Conservation (phyloP, 2,329 filamentous ascomycete genomes). For the Ceratocystis lukuohia region DNA sequence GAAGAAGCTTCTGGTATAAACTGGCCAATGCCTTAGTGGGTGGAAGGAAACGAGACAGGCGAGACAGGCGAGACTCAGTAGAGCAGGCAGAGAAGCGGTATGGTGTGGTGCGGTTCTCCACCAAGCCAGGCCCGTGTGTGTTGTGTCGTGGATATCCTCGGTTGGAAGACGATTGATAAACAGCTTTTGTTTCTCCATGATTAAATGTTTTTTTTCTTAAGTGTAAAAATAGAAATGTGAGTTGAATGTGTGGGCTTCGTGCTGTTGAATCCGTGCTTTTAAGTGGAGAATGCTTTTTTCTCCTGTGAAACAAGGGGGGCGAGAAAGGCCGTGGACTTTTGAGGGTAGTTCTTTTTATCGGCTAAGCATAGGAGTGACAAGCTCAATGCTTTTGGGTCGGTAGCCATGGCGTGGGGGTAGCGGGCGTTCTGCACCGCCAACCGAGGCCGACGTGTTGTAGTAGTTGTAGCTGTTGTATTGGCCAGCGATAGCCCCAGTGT, state of each 20-base stretch:
- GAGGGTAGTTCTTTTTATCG: conserved; percentile 26
- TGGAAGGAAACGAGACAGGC: not conserved
- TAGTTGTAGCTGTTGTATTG: conserved; percentile 25
- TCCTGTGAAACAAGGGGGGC: not conserved
- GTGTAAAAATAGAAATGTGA: conserved; percentile 8
- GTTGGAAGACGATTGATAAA: not conserved
- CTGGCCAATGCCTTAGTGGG: not conserved
- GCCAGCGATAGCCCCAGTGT: conserved; percentile 30
- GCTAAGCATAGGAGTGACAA: conserved; percentile 46
- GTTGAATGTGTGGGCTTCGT: conserved; percentile 9
- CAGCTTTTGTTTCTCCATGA: not conserved
- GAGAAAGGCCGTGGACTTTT: not conserved
- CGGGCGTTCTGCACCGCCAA: conserved; percentile 38
- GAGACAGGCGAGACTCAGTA: not conserved
- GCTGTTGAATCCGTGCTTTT: conserved; percentile 17
- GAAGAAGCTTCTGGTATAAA: not conserved
- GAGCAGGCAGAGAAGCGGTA: not conserved
- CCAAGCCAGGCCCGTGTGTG: not conserved
- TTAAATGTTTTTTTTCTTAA: conserved; percentile 1
- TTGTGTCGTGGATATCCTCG: not conserved
- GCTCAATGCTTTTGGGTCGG: conserved; percentile 49
- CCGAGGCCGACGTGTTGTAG: conserved; percentile 21
- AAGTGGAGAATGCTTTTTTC: not conserved
- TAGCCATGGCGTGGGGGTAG: conserved; percentile 44
- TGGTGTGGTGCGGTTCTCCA: not conserved